Evolutionary conservation across 441 rosid genomes (phyloP), one percentile per base, ranked within the genome.

Genomic region (Populus hybrid): DNA sequence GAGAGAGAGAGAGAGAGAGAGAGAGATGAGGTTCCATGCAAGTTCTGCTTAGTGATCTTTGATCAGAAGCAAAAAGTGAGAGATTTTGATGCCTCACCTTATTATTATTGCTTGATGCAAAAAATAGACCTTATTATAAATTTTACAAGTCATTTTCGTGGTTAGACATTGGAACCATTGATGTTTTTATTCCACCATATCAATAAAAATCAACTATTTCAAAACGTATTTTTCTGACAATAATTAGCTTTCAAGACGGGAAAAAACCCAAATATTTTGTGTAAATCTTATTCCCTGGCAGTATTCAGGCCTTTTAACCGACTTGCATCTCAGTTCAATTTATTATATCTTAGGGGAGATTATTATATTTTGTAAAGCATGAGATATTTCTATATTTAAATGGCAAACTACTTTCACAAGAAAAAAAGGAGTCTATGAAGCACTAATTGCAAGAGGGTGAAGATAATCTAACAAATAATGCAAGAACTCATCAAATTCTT

Each of bases 41-140:
- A 53, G 33, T 16, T 14, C 29, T n/a, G 5, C 1, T 5, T 53
- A 68, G 40, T 5, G 29, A 36, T 61, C 7, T 68, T 61, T 35
- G 4, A 31, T 31, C 33, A 4, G 33, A 31, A 31, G 33, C 33
- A 31, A 4, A 31, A 31, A 31, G 33, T 4, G 33, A 78, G 53
- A 77, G 79, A 79, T 79, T 81, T 87, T 75, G 85, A 88, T 83
- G 74, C 21, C 5, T 16, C 56, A 82, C 81, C 87, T 71, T 65
- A 14, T 56, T 36, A n/a, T 21, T 7, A 9, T 59, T n/a, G 64
- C 64, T 59, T 59, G 4, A 1, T 59, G 6, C 3, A 31, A 31
- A 31, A 31, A 31, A 31, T 31, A 31, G 6, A 59, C 26, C 24
- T 59, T n/a, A 42, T 59, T 59, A n/a, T 59, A 59, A n/a, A 9